Percentiles rank a stretch among this genome's conserved stretches.
Evolutionary conservation across 495 filamentous ascomycete genomes (phyloP).

Genomic region (Hypoxylon rickii): DNA sequence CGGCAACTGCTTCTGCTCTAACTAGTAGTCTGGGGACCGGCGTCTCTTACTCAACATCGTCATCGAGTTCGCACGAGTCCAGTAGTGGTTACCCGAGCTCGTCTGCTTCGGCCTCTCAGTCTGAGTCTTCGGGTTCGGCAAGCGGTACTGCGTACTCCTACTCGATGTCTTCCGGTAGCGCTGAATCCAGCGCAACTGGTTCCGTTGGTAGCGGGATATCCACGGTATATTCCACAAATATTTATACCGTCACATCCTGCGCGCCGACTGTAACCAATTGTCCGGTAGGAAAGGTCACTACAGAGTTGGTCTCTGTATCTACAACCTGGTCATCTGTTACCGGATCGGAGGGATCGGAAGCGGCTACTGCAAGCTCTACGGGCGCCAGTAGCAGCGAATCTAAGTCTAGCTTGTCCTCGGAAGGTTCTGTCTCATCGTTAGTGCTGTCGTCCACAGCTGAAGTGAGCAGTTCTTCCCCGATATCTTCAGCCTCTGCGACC

Average conservation of each 20-base stretch:
- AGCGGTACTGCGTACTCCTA: slow-evolving; percentile 8
- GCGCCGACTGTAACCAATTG: slow-evolving; percentile 61
- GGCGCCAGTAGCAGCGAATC: slow-evolving; percentile 1
- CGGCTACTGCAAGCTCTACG: slow-evolving; percentile 6
- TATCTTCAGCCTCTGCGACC: slow-evolving; percentile 4
- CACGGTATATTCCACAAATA: slow-evolving; percentile 61
- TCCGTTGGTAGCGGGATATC: slow-evolving; percentile 48
- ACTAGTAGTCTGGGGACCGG: slow-evolving; percentile 1
- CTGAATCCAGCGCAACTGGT: slow-evolving; percentile 2
- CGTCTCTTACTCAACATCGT: slow-evolving; percentile 3
- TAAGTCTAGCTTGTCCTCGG: slow-evolving; percentile 3
- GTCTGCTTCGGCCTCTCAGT: slow-evolving; percentile 2
- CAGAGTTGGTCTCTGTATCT: slow-evolving; percentile 57
- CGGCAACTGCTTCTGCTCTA: slow-evolving; percentile 4
- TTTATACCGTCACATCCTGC: slow-evolving; percentile 62
- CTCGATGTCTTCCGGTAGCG: slow-evolving; percentile 15
- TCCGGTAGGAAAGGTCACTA: slow-evolving; percentile 57
- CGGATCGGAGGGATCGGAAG: slow-evolving; percentile 24
- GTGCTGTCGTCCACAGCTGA: slow-evolving; percentile 6
- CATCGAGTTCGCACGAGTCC: slow-evolving; percentile 7
- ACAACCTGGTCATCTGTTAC: slow-evolving; percentile 63
- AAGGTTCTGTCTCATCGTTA: slow-evolving; percentile 8
- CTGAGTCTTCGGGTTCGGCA: slow-evolving; percentile 9
- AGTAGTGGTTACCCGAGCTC: slow-evolving; percentile 12
- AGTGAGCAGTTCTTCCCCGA: slow-evolving; percentile 6